phyloP scores from a whole-genome alignment of 257 asterid species.

The Eustoma russellianum region DNA sequence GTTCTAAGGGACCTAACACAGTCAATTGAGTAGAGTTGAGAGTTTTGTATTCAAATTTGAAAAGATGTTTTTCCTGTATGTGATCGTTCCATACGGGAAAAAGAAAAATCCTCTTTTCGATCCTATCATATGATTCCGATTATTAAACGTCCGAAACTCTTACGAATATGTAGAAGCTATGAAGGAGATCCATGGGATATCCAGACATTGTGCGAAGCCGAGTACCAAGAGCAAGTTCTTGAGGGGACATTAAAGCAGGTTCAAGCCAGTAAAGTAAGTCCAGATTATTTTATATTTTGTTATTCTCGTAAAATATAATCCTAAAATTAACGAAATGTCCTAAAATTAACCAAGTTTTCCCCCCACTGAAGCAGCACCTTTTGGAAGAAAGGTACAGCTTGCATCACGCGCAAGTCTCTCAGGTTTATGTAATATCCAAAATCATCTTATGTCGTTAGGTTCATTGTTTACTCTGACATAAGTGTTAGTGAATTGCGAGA shows the following conservation, averaged over 20 bases:
- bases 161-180: conserved; percentile 32
- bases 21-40: too few relatives aligned
- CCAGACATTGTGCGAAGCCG: conserved; percentile 51
- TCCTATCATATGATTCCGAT: too few relatives aligned
- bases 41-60: too few relatives aligned
- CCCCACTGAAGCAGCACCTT: conserved; percentile 30
- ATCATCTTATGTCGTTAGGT: not conserved
- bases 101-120: too few relatives aligned
- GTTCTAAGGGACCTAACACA: too few relatives aligned
- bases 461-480: too few relatives aligned
- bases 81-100: too few relatives aligned
- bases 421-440: conserved; percentile 20
- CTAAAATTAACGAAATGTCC: not conserved
- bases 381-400: conserved; percentile 45
- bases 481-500: not conserved
- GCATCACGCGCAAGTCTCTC: conserved; percentile 37
- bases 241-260: conserved; percentile 62
- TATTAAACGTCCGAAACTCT: too few relatives aligned
- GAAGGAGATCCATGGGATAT: conserved; percentile 65
- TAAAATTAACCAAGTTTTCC: not conserved
- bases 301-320: not conserved
- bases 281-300: too few relatives aligned
- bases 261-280: conserved; percentile 49
- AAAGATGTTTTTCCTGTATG: too few relatives aligned
- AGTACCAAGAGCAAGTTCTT: conserved; percentile 62